Base-by-base conservation (phyloP, 768 basidiomycete genomes). In the Boletus bicolor region DNA sequence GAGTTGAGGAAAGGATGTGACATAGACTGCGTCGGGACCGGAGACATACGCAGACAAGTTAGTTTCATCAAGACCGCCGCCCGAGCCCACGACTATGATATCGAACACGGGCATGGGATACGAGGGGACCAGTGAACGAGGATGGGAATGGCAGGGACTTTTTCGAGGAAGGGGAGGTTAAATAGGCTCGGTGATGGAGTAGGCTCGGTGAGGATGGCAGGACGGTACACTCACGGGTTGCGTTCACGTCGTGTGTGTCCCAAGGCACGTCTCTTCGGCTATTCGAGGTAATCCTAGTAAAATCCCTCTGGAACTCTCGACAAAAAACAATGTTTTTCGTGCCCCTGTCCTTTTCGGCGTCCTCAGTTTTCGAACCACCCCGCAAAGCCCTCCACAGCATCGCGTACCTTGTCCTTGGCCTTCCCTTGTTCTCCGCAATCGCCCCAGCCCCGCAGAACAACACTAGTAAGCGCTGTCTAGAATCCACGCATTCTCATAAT, bases 41-140 rank as follows among this genome's bases (percentile, higher is more conserved):
- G 6, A 39, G 44, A 79, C 86, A 61, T 69, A 93, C 93, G 84
- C 87, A 28, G 90, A 91, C 59, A 97, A 73, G 74, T 98, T 91
- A 24, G 86, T 87, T 72, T 98, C 95, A 63, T 87, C 81, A 8
- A 92, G 93, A 47, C 95, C 95, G 44, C 95, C 95, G 54, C 93
- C 92, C 62, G 84, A 82, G 46, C 86, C 95, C 37, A 93, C 83
- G 61, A 89, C 87, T 56, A 92, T 74, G 61, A 93, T 65, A 68
- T 91, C 85, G 69, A 93, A 92, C 10, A 70, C 64, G 51, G 77
- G 72, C 79, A 78, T 81, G 53, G 5, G 0, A 26, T 12, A 14
- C 17, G n/a, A 0, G 19, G 17, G n/a, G 49, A n/a, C 19, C 28
- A 28, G 28, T 8, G 53, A 17, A 32, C 9, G n/a, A 26, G 8